Evolutionary conservation across 2,329 filamentous ascomycete genomes (phyloP).

Genomic region (Myriangium duriaei): DNA sequence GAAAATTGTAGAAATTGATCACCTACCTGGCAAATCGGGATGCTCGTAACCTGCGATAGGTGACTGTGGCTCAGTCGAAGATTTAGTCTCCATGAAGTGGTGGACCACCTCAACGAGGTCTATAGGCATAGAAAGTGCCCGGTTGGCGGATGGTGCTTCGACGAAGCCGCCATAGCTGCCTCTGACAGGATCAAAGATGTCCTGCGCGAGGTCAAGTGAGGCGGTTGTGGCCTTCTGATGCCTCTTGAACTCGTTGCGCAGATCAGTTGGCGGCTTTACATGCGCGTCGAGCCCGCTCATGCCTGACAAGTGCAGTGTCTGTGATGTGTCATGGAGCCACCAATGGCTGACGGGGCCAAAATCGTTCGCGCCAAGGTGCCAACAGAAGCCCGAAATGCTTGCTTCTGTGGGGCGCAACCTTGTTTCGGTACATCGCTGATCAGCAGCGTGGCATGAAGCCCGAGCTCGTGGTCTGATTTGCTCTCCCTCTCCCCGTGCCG

Average conservation of each 20-base stretch:
- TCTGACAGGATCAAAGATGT: conserved; percentile 32
- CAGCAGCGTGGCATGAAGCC: background rate
- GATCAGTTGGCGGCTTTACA: conserved; percentile 57
- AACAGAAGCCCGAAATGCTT: background rate
- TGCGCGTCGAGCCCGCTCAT: conserved; percentile 49
- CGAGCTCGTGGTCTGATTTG: background rate
- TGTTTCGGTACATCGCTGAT: background rate
- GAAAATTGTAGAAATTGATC: background rate
- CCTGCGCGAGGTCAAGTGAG: conserved; percentile 40
- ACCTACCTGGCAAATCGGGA: conserved; percentile 54
- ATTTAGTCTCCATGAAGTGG: conserved; percentile 14
- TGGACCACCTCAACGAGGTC: conserved; percentile 25
- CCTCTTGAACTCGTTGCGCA: conserved; percentile 63
- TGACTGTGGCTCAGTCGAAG: background rate
- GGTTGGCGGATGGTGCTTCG: conserved; percentile 32
- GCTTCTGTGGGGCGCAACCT: background rate
- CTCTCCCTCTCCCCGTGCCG: background rate
- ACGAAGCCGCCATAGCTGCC: conserved; percentile 16
- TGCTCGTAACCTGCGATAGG: conserved; percentile 40
- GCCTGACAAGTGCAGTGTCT: no score
- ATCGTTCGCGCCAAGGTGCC: background rate
- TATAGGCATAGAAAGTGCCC: conserved; percentile 28
- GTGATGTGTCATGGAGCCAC: no score
- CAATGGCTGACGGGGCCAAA: no score
- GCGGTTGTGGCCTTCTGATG: conserved; percentile 42